A percentile compares a stretch with the other conserved stretches of the same genome.
Conservation (phyloP, 768 basidiomycete species). For the Mrakia gelida region DNA sequence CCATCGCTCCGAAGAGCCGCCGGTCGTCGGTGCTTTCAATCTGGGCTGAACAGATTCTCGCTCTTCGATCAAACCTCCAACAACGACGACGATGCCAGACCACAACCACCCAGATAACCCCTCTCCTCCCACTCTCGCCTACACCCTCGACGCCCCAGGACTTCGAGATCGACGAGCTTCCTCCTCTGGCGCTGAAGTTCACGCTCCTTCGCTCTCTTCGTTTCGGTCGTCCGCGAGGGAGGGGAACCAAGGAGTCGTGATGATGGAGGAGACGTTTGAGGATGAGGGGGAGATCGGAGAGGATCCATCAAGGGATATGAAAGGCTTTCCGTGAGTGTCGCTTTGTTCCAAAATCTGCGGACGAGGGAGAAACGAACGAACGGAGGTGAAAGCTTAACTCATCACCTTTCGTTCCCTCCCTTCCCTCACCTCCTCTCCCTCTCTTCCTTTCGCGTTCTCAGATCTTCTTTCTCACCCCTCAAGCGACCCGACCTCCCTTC, state of each 20-base stretch:
- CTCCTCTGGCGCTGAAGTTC: not conserved
- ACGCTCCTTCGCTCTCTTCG: not conserved
- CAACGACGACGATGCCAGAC: not conserved
- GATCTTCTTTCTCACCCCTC: not conserved
- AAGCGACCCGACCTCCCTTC: not conserved
- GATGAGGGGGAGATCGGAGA: not conserved
- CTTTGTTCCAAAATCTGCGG: not conserved
- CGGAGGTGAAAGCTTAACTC: too few relatives aligned
- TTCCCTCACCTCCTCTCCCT: not conserved
- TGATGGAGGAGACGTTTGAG: not conserved
- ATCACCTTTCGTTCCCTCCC: too few relatives aligned
- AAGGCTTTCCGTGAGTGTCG: not conserved
- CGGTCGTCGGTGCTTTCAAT: too few relatives aligned
- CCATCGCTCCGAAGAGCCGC: too few relatives aligned
- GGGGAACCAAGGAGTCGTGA: not conserved
- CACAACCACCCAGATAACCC: not conserved
- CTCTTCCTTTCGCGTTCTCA: not conserved
- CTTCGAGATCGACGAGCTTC: not conserved
- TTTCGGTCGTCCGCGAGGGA: not conserved
- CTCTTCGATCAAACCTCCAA: too few relatives aligned
- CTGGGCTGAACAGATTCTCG: too few relatives aligned
- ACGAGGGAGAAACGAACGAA: too few relatives aligned
- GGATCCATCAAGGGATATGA: not conserved
- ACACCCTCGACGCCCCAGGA: not conserved
- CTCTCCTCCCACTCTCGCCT: not conserved